phyloP scores from a whole-genome alignment of 2,329 filamentous ascomycete species.

The Trichoderma harzianum region DNA sequence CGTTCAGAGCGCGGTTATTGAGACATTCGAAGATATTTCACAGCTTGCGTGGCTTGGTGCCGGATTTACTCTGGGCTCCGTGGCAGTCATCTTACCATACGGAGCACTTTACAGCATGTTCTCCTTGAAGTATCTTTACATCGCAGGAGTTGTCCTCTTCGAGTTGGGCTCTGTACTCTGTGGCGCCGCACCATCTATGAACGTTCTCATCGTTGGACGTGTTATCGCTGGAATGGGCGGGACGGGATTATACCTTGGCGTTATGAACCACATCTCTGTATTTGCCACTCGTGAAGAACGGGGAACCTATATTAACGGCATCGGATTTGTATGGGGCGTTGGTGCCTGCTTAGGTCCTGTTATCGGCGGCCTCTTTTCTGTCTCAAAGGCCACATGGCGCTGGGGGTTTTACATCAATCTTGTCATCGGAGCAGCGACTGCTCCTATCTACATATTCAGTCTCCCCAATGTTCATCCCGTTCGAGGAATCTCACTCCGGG shows the following conservation, averaged over 20 bases:
- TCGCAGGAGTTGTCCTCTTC: not conserved
- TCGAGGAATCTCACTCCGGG: too few relatives aligned
- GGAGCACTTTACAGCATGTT: slow-evolving; percentile 41
- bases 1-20: not conserved
- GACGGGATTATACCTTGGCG: not conserved
- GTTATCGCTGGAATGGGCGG: not conserved
- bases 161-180: not conserved
- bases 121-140: slow-evolving; percentile 41
- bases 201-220: not conserved
- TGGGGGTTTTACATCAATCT: too few relatives aligned
- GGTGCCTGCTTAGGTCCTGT: too few relatives aligned
- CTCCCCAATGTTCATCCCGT: too few relatives aligned
- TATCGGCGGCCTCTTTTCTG: too few relatives aligned
- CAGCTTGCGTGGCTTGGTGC: slow-evolving; percentile 41
- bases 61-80: slow-evolving; percentile 40
- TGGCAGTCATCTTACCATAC: slow-evolving; percentile 35
- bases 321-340: not conserved
- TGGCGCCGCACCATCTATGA: not conserved
- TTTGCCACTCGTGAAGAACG: not conserved
- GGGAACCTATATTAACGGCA: not conserved
- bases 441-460: too few relatives aligned
- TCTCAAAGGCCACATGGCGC: too few relatives aligned
- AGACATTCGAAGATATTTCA: slow-evolving; percentile 10
- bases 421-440: too few relatives aligned
- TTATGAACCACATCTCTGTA: not conserved